These are phyloP conservation scores for Sungouiozyma ichnusensis DNA, from an alignment of 805 yeast genomes.

Conservation along the genomic window DNA sequence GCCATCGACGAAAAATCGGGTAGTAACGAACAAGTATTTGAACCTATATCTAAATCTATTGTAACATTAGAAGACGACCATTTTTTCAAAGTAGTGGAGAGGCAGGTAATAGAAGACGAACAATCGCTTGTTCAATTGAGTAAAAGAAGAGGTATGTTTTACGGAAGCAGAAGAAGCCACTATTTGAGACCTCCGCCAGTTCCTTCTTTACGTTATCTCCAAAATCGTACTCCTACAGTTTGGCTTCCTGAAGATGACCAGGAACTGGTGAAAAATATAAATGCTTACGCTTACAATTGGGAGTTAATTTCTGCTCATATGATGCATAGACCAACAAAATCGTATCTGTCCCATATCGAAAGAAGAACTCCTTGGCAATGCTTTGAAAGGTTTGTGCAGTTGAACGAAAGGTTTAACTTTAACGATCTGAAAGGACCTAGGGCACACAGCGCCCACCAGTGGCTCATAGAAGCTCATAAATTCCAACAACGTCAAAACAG, in stretches of 20 bases:
- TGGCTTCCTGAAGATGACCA: conserved; percentile 96
- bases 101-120: conserved; percentile 37
- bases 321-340: conserved; percentile 51
- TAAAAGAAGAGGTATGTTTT: conserved; percentile 35
- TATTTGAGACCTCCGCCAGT: conserved; percentile 83
- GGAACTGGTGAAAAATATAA: conserved; percentile 65
- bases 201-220: conserved; percentile 71
- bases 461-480: conserved; percentile 87
- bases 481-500: conserved; percentile 83
- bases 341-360: conserved; percentile 80
- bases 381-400: conserved; percentile 88
- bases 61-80: conserved; percentile 54
- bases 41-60: conserved; percentile 56
- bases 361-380: conserved; percentile 98
- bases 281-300: conserved; percentile 89
- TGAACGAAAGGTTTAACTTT: conserved; percentile 79
- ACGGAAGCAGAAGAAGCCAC: conserved; percentile 44
- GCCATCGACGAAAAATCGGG: conserved; percentile 18
- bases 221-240: conserved; percentile 79
- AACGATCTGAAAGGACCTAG: conserved; percentile 80
- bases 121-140: conserved; percentile 27
- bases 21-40: conserved; percentile 25
- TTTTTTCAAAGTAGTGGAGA: conserved; percentile 47
- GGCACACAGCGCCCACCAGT: conserved; percentile 73
- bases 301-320: conserved; percentile 77